phyloP scores from a whole-genome alignment of 345 rosid species.

The Hibiscus syriacus region DNA sequence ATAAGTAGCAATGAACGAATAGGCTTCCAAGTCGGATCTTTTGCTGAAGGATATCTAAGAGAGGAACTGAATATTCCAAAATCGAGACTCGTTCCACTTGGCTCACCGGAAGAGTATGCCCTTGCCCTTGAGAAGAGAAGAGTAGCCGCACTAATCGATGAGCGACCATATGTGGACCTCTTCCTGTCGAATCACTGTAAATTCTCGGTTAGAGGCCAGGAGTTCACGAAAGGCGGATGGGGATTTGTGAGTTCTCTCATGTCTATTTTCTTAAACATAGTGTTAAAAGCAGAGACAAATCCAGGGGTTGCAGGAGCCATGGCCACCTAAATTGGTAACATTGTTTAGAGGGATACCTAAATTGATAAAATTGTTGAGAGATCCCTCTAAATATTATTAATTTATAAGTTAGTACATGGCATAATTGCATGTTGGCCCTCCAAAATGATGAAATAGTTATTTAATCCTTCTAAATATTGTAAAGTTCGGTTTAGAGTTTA shows the following conservation, averaged over 20 bases:
- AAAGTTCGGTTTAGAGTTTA: neutral
- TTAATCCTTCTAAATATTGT: no score
- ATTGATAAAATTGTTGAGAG: no score
- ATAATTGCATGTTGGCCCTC: no score
- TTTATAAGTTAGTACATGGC: no score
- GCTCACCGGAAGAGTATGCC: conserved; percentile 74
- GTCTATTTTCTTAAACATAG: neutral
- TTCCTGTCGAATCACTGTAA: conserved; percentile 66
- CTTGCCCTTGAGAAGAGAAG: conserved; percentile 57
- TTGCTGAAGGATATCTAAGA: conserved; percentile 64
- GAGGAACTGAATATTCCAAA: conserved; percentile 72
- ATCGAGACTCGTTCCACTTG: conserved; percentile 70
- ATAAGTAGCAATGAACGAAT: conserved; percentile 38
- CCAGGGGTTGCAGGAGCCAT: no score
- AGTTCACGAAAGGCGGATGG: conserved; percentile 82
- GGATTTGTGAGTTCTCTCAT: conserved; percentile 71
- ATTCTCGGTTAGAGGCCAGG: conserved; percentile 72
- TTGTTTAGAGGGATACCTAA: no score
- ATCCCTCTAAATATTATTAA: no score
- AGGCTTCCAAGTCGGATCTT: conserved; percentile 82
- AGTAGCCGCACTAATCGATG: conserved; percentile 86
- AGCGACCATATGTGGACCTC: conserved; percentile 66
- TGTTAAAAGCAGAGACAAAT: no score
- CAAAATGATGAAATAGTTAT: no score
- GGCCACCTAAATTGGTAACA: no score